These are phyloP conservation scores for Clavariopsis aquatica DNA, from an alignment of 495 filamentous ascomycete genomes.

Conservation along the genomic window DNA sequence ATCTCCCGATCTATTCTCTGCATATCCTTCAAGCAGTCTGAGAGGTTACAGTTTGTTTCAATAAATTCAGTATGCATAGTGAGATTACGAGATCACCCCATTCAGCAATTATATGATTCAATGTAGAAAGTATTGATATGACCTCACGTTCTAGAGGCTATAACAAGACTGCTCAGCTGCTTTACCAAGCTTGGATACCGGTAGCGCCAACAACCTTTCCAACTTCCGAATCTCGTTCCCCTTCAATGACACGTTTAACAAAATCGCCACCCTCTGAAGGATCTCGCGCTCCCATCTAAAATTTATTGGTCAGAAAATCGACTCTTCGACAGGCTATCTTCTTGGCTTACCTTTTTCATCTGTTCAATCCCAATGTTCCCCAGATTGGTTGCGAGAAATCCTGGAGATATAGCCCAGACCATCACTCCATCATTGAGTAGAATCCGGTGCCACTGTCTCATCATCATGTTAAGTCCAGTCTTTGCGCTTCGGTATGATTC, in stretches of 20 bases:
- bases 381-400: slow-evolving; percentile 44
- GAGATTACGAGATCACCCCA: slow-evolving; percentile 5
- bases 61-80: slow-evolving; percentile 3
- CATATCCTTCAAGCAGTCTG: slow-evolving; percentile 1
- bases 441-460: slow-evolving; percentile 43
- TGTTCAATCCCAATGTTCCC: slow-evolving; percentile 35
- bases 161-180: not conserved
- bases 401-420: slow-evolving; percentile 44
- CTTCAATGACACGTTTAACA: slow-evolving; percentile 44
- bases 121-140: slow-evolving; percentile 5
- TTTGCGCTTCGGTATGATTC: slow-evolving; percentile 44
- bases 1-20: slow-evolving; percentile 6
- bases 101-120: slow-evolving; percentile 8
- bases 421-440: slow-evolving; percentile 48
- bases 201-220: slow-evolving; percentile 43
- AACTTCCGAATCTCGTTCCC: slow-evolving; percentile 38
- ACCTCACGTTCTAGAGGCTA: slow-evolving; percentile 5
- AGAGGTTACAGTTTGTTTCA: slow-evolving; percentile 6
- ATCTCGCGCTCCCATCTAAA: slow-evolving; percentile 42
- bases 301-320: slow-evolving; percentile 6
- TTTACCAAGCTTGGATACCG: slow-evolving; percentile 7
- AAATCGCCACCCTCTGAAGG: slow-evolving; percentile 44
- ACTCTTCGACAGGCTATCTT: slow-evolving; percentile 6
- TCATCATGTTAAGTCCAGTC: slow-evolving; percentile 46
- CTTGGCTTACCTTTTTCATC: slow-evolving; percentile 29